phyloP scores from a whole-genome alignment of 345 rosid genomes.

The Moricandia moricandioides region DNA sequence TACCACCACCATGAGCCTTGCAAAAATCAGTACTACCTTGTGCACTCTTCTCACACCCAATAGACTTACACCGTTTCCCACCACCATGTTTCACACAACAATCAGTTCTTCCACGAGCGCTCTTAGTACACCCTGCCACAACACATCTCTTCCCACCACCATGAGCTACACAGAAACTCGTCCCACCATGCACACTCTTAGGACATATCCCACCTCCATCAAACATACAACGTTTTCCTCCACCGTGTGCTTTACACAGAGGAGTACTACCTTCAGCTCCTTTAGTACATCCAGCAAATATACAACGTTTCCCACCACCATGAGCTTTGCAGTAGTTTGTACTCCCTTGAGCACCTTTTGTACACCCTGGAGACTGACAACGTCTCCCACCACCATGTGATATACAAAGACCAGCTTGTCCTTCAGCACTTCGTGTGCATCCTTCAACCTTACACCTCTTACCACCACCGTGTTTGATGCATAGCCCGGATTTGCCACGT shows the following conservation, averaged over 20 bases:
- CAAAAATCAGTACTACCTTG: slow-evolving; percentile 98
- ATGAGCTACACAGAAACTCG: slow-evolving; percentile 89
- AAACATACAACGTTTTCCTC: slow-evolving; percentile 87
- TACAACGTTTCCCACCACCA: slow-evolving; percentile 96
- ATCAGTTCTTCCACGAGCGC: slow-evolving; percentile 94
- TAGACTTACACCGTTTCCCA: slow-evolving; percentile 72
- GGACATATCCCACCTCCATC: slow-evolving; percentile 98
- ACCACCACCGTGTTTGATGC: slow-evolving; percentile 96
- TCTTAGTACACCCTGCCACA: slow-evolving; percentile 79
- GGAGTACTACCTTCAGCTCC: slow-evolving; percentile 99
- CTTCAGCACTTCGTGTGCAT: slow-evolving; percentile 91
- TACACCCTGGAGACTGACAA: slow-evolving; percentile 60
- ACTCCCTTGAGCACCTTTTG: slow-evolving; percentile 96
- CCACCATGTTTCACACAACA: slow-evolving; percentile 94
- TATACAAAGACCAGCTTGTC: slow-evolving; percentile 91
- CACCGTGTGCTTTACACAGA: slow-evolving; percentile 94
- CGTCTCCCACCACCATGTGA: slow-evolving; percentile 98
- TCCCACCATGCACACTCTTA: slow-evolving; percentile 94
- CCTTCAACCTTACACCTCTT: slow-evolving; percentile 80
- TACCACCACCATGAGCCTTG: slow-evolving; percentile 96
- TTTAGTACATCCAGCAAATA: slow-evolving; percentile 82
- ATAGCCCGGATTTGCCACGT: slow-evolving; percentile 89
- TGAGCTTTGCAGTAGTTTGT: slow-evolving; percentile 91
- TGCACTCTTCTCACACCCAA: slow-evolving; percentile 86
- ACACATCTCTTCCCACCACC: slow-evolving; percentile 96